Percentiles rank a stretch among this genome's conserved stretches.
Evolutionary conservation across 164 flowering plant species (phyloP).

Genomic region (Liquidambar formosana): DNA sequence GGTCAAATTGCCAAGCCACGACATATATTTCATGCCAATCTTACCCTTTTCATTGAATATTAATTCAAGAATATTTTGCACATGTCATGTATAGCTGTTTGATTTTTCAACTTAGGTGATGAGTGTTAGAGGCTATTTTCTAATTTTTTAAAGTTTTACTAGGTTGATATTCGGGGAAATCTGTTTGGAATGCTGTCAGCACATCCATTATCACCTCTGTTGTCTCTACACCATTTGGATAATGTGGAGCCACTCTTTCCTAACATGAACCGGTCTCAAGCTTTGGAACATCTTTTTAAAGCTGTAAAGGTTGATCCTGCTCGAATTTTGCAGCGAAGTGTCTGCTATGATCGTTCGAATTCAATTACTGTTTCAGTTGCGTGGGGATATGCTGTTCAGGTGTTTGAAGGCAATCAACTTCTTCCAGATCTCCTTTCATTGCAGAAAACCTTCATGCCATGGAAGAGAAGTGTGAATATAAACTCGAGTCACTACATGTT

Average conservation of each 20-base stretch:
- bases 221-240: slow-evolving; percentile 87
- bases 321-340: slow-evolving; percentile 70
- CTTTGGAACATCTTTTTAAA: slow-evolving; percentile 54
- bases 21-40: neutral
- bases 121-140: neutral
- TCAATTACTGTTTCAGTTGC: slow-evolving; percentile 64
- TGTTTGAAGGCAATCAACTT: slow-evolving; percentile 54
- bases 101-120: neutral
- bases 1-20: too few species aligned
- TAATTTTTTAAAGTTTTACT: neutral
- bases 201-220: slow-evolving; percentile 70
- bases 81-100: neutral
- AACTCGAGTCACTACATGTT: slow-evolving; percentile 49
- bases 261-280: slow-evolving; percentile 44
- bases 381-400: slow-evolving; percentile 82
- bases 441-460: slow-evolving; percentile 63
- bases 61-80: neutral
- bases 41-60: neutral
- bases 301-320: slow-evolving; percentile 60
- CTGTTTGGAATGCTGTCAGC: slow-evolving; percentile 76
- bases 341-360: slow-evolving; percentile 61
- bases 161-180: slow-evolving; percentile 84
- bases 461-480: slow-evolving; percentile 44
- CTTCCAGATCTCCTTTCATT: slow-evolving; percentile 61
- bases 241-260: slow-evolving; percentile 74